These are phyloP conservation scores for Citropsis articulata DNA, from an alignment of 345 rosid genomes.

Conservation along the genomic window DNA sequence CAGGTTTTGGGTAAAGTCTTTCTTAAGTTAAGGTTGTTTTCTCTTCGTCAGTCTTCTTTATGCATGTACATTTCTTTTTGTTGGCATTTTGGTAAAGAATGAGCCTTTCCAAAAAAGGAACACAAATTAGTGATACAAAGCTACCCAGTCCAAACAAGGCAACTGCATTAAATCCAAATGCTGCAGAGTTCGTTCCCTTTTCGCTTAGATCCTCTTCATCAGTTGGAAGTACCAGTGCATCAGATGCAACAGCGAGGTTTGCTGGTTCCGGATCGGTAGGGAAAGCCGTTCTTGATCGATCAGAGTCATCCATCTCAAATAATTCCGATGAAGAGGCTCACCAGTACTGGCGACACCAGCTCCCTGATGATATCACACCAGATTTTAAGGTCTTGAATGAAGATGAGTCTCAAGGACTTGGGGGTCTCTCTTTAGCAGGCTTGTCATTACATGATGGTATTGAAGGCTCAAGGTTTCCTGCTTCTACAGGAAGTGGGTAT, in stretches of 20 bases:
- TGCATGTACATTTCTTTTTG: slow-evolving; percentile 26
- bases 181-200: slow-evolving; percentile 91
- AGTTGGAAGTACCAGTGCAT: slow-evolving; percentile 41
- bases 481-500: slow-evolving; percentile 51
- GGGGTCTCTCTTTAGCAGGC: slow-evolving; percentile 64
- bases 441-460: slow-evolving; percentile 62
- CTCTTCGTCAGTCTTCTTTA: slow-evolving; percentile 6
- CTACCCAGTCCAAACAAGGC: slow-evolving; percentile 48
- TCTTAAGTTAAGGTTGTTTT: slow-evolving; percentile 14
- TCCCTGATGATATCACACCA: slow-evolving; percentile 95
- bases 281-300: slow-evolving; percentile 64
- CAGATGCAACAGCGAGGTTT: slow-evolving; percentile 48
- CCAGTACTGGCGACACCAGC: slow-evolving; percentile 90
- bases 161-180: slow-evolving; percentile 88
- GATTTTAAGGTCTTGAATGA: slow-evolving; percentile 81
- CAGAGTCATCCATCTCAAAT: slow-evolving; percentile 72
- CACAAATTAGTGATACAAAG: slow-evolving; percentile 58
- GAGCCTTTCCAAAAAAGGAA: slow-evolving; percentile 83
- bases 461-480: slow-evolving; percentile 52
- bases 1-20: slow-evolving; percentile 62
- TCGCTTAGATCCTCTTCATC: slow-evolving; percentile 59
- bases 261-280: slow-evolving; percentile 51
- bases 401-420: slow-evolving; percentile 63
- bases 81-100: slow-evolving; percentile 48
- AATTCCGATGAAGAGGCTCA: slow-evolving; percentile 92